phyloP scores from a whole-genome alignment of 177 flowering plant species.

The Vitis hybrid region DNA sequence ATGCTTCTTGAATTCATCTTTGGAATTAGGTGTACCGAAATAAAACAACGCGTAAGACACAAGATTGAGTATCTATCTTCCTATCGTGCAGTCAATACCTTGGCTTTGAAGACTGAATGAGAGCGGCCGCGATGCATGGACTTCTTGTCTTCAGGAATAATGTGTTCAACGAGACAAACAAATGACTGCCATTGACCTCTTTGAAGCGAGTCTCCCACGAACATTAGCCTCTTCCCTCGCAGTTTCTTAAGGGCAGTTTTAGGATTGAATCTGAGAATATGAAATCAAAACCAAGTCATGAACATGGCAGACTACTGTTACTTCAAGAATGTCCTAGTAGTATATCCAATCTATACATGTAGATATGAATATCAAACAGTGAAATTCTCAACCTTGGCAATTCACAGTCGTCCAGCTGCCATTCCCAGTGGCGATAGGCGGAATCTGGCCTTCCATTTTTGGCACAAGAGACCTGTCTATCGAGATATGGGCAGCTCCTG shows the following conservation, averaged over 20 bases:
- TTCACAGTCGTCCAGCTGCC: constrained; percentile 87
- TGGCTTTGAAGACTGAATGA: constrained; percentile 66
- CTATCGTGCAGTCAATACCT: constrained; percentile 36
- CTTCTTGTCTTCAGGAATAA: constrained; percentile 55
- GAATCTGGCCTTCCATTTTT: constrained; percentile 78
- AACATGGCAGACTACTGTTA: not conserved
- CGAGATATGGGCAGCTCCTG: constrained; percentile 65
- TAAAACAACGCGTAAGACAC: too few relatives aligned
- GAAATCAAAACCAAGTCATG: not conserved
- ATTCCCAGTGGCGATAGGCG: constrained; percentile 78
- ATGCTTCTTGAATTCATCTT: too few relatives aligned
- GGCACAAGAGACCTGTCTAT: constrained; percentile 64
- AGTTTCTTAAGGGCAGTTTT: constrained; percentile 55
- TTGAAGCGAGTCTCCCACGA: constrained; percentile 90
- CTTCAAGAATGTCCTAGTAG: too few relatives aligned
- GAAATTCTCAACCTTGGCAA: constrained; percentile 60
- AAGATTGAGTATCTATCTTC: too few relatives aligned
- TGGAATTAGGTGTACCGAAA: too few relatives aligned
- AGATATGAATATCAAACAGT: not conserved
- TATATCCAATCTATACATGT: not conserved
- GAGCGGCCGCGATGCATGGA: constrained; percentile 55
- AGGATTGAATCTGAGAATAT: constrained; percentile 62
- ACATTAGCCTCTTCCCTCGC: constrained; percentile 78
- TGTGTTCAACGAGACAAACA: constrained; percentile 71
- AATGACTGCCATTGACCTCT: constrained; percentile 92